Evolutionary conservation across 495 filamentous ascomycete genomes (phyloP), one percentile per base, ranked within the genome.

Genomic region (Neurospora sp.): DNA sequence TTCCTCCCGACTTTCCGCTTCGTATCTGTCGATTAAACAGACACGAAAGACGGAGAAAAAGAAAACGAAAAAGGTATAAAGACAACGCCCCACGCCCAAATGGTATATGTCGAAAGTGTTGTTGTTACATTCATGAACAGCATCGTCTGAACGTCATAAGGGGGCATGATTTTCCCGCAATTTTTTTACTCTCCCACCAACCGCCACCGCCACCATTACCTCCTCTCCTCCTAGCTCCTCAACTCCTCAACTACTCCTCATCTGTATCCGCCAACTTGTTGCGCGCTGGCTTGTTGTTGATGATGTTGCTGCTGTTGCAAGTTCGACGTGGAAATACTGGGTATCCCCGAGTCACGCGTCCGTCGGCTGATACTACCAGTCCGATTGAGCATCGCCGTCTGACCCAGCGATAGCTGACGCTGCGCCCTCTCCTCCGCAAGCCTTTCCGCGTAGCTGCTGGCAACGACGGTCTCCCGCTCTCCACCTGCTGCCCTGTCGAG

Each of bases 401-500:
- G 83, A 71, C 80, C 74, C 20, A 83, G 74, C 8, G 83, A 83
- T 69, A 81, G 77, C 38, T 85, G 82, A 7, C 84, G 80, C 44
- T 76, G 76, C 1, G 75, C 78, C 69, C 83, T 79, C 37, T 86
- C 84, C 38, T 86, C 86, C 27, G 74, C 77, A 6, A 80, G 53
- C 74, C 77, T 83, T 53, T 84, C 84, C 14, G 73, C 75, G 7
- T 80, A 71, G 71, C 71, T 81, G 59, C 73, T 81, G 40, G 75
- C 74, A 31, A 68, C 40, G 4, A 69, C 8, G 53, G 27, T 70
- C 44, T 84, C 85, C 44, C 82, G 79, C 38, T 83, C 80, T 65
- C 53, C 53, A 22, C 79, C 80, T 10, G 78, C 83, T 14, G 81
- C 72, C 69, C 84, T 79, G 38, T 88, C 87, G 16, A 87, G 79